Conservation (phyloP, 768 basidiomycete genomes). For the Hygrophorus pudorinus region DNA sequence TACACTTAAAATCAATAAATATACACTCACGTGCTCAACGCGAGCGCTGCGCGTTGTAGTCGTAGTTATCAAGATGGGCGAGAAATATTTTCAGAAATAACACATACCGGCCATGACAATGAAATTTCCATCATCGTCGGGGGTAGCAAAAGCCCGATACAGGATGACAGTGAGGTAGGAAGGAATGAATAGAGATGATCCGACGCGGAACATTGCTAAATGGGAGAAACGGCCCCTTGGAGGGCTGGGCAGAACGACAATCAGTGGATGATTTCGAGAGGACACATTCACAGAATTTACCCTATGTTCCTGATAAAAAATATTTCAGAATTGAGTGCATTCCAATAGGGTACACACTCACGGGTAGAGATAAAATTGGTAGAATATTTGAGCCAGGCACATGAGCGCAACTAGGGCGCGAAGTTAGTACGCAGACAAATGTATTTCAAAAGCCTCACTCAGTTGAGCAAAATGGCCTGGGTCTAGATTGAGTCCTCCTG, state of each 20-base stretch:
- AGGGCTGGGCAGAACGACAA: constrained; percentile 36
- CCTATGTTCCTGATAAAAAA: constrained; percentile 48
- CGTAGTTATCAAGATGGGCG: constrained; percentile 4
- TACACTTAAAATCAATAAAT: neutral
- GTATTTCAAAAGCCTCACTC: constrained; percentile 35
- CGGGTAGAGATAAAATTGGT: constrained; percentile 89
- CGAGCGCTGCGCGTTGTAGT: constrained; percentile 30
- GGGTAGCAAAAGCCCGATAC: constrained; percentile 66
- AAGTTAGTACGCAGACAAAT: constrained; percentile 1
- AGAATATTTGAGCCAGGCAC: constrained; percentile 90
- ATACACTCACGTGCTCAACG: constrained; percentile 69
- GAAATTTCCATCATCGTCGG: constrained; percentile 59
- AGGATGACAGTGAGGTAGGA: constrained; percentile 74
- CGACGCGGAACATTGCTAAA: constrained; percentile 83
- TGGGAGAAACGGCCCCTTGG: constrained; percentile 78
- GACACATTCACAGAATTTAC: constrained; percentile 22
- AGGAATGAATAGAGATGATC: constrained; percentile 79
- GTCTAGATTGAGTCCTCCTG: constrained; percentile 86
- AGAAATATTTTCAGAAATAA: constrained; percentile 1
- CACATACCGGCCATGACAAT: constrained; percentile 72
- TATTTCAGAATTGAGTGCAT: neutral
- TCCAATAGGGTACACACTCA: constrained; percentile 27
- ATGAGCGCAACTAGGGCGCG: constrained; percentile 66
- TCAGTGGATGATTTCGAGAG: neutral
- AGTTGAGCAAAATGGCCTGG: constrained; percentile 90